These are phyloP conservation scores for Hypoxylon sp. DNA, from an alignment of 2,329 filamentous ascomycete genomes.

Conservation along the genomic window DNA sequence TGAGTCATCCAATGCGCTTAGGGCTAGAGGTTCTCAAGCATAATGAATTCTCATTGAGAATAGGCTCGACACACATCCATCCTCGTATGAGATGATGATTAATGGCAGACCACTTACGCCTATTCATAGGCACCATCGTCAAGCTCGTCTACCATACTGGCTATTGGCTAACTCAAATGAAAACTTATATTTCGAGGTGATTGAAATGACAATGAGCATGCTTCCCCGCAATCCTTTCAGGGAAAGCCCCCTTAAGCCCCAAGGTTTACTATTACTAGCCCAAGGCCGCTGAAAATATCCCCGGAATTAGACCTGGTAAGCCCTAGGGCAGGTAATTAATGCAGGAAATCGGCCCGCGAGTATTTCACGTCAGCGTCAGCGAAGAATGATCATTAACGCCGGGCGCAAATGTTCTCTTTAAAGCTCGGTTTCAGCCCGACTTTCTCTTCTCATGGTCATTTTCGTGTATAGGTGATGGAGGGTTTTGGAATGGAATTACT, in stretches of 20 bases:
- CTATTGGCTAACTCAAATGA: not conserved
- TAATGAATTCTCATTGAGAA: not conserved
- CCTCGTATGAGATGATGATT: not conserved
- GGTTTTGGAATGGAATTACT: conserved; percentile 19
- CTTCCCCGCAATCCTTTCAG: conserved; percentile 33
- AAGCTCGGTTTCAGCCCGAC: not conserved
- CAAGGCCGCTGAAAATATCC: conserved; percentile 21
- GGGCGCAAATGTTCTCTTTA: conserved; percentile 3
- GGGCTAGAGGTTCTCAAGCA: not conserved
- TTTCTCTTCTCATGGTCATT: conserved; percentile 6
- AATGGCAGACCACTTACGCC: not conserved
- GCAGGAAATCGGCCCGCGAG: conserved; percentile 30
- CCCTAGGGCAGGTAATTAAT: conserved; percentile 19
- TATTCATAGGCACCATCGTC: not conserved
- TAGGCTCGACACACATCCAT: not conserved
- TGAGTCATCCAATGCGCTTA: no score
- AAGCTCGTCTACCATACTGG: not conserved
- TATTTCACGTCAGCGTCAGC: conserved; percentile 16
- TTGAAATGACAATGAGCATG: not conserved
- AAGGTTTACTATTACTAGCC: not conserved
- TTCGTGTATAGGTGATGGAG: not conserved
- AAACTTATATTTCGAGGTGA: not conserved
- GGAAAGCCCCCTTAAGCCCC: not conserved
- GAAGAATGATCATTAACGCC: not conserved
- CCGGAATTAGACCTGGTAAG: conserved; percentile 5